Percentiles rank a stretch among this genome's conserved stretches.
Conservation (phyloP, 768 basidiomycete species). For the Pulveroboletus frians region DNA sequence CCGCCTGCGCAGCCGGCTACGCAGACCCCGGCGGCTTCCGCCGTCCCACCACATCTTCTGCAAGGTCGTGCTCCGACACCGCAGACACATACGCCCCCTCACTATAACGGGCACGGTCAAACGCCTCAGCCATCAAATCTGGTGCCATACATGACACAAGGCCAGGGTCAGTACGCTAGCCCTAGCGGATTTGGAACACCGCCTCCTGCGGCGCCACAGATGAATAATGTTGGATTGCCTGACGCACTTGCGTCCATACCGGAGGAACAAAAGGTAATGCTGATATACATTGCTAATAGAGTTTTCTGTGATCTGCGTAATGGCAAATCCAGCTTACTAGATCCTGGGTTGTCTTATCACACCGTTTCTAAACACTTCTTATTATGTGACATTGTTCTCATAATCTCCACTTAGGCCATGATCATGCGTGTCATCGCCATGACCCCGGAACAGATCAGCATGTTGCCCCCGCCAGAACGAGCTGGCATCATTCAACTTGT, state of each 20-base stretch:
- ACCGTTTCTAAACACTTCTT: not conserved
- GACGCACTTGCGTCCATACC: constrained; percentile 56
- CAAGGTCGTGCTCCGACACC: constrained; percentile 36
- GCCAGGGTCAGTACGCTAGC: constrained; percentile 17
- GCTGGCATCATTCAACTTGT: constrained; percentile 81
- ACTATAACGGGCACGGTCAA: constrained; percentile 26
- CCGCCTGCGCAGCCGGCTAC: constrained; percentile 22
- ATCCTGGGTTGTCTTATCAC: not conserved
- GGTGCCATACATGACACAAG: constrained; percentile 15
- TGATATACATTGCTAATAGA: constrained; percentile 6
- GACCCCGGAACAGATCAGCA: constrained; percentile 79
- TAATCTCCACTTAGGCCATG: constrained; percentile 45
- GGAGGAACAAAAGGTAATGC: constrained; percentile 61
- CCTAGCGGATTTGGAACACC: constrained; percentile 18
- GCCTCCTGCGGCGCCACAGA: constrained; percentile 19
- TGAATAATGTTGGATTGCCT: constrained; percentile 31
- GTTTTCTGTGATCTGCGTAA: constrained; percentile 4
- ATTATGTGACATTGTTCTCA: constrained; percentile 12
- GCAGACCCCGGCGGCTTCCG: constrained; percentile 31
- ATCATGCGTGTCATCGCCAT: constrained; percentile 76
- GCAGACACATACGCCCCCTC: constrained; percentile 27
- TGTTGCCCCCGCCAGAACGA: constrained; percentile 67
- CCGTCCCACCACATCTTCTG: constrained; percentile 42
- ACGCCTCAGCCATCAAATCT: constrained; percentile 24
- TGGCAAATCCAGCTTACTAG: not conserved